Evolutionary conservation across 257 asterid genomes (phyloP), one percentile per base, ranked within the genome.

Genomic region (Solanum peruvianum): DNA sequence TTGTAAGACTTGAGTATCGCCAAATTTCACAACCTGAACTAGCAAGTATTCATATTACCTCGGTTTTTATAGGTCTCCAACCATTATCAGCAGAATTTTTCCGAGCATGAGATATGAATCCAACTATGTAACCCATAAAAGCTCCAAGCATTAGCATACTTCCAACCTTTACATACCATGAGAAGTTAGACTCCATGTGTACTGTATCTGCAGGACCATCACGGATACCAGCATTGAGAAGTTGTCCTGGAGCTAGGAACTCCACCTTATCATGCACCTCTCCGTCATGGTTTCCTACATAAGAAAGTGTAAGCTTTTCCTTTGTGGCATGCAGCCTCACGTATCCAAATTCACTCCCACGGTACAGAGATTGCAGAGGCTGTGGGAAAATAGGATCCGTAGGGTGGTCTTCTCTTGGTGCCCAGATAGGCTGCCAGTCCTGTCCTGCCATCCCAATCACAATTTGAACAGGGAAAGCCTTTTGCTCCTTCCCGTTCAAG

Each of bases 381-480:
- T 96, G 99, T 5, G 99, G 99, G 70, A 89, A 96, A 70, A 96
- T 78, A 14, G 98, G 99, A 42, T 85, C 92, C 0, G 83, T 78
- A 3, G 87, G 94, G 89, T 95, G 98, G 83, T 91, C 91, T 0
- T 88, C 84, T 88, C 99, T 91, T 3, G 98, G 98, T 80, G 92
- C 90, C 99, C 99, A 96, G 27, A 91, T 93, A 13, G 98, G 96
- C 73, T 96, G 99, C 98, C 98, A 96, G 84, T 95, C 99, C 88
- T 97, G 99, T 21, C 98, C 98, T 0, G 92, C 98, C 98, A 97
- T 97, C 76, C 99, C 99, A 52, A 95, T 97, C 92, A 97, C 98
- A 89, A 93, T 52, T 39, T 95, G 99, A 77, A 97, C 95, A 0
- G 97, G 97, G 85, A 88, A 91, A 3, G 92, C 92, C 91, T 90